phyloP scores from a whole-genome alignment of 106 monocot species.

The Dendrobium catenatum region DNA sequence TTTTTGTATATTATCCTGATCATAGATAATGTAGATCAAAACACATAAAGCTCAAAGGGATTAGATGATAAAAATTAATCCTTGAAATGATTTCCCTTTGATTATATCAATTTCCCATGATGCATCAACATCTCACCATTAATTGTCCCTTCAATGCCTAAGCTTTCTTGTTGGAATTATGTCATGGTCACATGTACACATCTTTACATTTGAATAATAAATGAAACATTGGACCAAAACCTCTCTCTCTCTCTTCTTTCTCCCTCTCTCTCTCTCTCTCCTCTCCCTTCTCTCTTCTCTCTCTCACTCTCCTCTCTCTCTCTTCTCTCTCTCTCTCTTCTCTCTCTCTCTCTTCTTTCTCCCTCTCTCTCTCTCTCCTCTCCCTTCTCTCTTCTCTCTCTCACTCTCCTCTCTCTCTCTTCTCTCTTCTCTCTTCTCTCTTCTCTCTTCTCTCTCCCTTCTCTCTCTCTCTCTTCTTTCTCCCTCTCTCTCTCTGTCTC shows the following conservation, averaged over 20 bases:
- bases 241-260: conserved; percentile 1
- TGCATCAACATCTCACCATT: conserved; percentile 1
- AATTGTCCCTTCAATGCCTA: background rate
- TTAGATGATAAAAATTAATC: no score
- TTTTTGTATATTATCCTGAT: no score
- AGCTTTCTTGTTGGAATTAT: conserved; percentile 8
- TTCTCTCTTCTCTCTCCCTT: background rate
- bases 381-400: no score
- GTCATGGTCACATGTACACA: conserved; percentile 8
- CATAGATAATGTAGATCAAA: no score
- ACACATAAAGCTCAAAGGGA: no score
- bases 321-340: background rate
- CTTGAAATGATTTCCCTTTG: background rate
- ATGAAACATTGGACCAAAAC: conserved; percentile 1
- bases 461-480: background rate
- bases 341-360: no score
- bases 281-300: background rate
- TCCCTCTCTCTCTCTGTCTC: background rate
- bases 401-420: no score
- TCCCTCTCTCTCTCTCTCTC: background rate
- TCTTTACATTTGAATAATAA: conserved; percentile 8
- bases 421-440: no score
- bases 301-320: background rate
- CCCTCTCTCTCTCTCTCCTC: no score
- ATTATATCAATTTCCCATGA: conserved; percentile 1